Evolutionary conservation across 2,329 filamentous ascomycete species (phyloP), one percentile per base, ranked within the genome.

Genomic region (Mycosphaerella arachidis): DNA sequence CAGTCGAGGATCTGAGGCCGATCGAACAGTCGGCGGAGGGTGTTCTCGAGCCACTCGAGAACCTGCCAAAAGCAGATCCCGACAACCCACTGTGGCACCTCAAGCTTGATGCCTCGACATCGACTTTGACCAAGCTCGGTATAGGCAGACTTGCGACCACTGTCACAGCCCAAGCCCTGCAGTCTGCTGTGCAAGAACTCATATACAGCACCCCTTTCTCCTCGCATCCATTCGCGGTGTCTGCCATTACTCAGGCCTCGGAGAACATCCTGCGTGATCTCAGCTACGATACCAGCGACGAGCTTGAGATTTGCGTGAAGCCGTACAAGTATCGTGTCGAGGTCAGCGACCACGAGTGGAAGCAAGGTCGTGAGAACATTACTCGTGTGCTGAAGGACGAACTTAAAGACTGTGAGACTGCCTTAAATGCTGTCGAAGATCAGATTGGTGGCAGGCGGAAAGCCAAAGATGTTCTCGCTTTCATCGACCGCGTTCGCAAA

Each of bases 251-350:
- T 9, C 92, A 97, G 68, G 92, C 94, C 0, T 91, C 92, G 1
- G 89, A 91, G 0, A 89, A 86, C 29, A 97, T 99, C 56, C 78
- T 99, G 12, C 94, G 94, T 66, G 94, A 99, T 70, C 84, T 93
- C 13, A 96, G 96, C 65, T 97, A 97, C 77, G 94, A 93, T 75
- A 99, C 95, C 1, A 94, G 90, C 64, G 95, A 99, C 70, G 94
- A 97, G 76, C 90, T 99, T 0, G 94, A 99, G 75, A 97, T 97
- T 72, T 99, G 93, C 73, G 95, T 99, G 76, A 99, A 99, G 75
- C 94, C 95, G 0, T 99, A 93, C 80, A 99, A 99, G 73, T 97
- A 93, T 67, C 92, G 97, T 63, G 96, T 99, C 60, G 94, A 99
- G 68, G 87, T 99, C 48, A 91, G 96, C 70, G 90, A 92, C 43